Conservation (phyloP, 225 moss, liverwort and hornwort genomes). For the Pseudoscleropodium purum region DNA sequence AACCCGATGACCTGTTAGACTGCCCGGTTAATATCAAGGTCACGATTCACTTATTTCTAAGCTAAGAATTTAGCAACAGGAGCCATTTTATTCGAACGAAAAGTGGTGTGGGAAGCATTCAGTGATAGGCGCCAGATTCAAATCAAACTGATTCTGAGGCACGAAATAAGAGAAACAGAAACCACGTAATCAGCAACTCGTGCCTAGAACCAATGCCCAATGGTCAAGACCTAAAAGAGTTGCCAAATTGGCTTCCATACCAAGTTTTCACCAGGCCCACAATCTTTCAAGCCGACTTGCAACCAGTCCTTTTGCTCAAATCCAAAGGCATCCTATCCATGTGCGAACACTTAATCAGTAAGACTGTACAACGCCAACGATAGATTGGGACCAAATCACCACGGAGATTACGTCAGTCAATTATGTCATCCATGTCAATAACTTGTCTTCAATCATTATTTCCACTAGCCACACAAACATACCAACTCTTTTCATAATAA, state of each 20-base stretch:
- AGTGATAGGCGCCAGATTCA: not conserved
- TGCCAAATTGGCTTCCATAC: slow-evolving; percentile 5
- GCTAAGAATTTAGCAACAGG: not conserved
- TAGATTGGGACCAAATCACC: not conserved
- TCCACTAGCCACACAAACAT: not conserved
- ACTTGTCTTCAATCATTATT: not conserved
- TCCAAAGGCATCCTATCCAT: slow-evolving; percentile 13
- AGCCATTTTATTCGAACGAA: not conserved
- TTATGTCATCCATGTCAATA: not conserved
- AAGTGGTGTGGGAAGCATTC: not conserved
- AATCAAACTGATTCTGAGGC: not conserved
- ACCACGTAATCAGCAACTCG: not conserved
- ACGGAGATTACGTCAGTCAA: not conserved
- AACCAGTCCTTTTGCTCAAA: slow-evolving; percentile 49
- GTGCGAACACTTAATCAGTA: not conserved
- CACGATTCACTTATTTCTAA: not conserved
- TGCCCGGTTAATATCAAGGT: not conserved
- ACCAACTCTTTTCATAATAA: not conserved
- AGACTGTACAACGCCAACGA: not conserved
- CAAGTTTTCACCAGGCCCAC: slow-evolving; percentile 24
- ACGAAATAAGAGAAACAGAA: not conserved
- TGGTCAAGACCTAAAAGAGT: not conserved
- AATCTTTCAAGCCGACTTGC: slow-evolving; percentile 9
- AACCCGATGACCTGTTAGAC: slow-evolving; percentile 40
- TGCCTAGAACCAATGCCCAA: not conserved